Conservation (phyloP, 2,329 filamentous ascomycete species). For the Nannizzia gypsea region DNA sequence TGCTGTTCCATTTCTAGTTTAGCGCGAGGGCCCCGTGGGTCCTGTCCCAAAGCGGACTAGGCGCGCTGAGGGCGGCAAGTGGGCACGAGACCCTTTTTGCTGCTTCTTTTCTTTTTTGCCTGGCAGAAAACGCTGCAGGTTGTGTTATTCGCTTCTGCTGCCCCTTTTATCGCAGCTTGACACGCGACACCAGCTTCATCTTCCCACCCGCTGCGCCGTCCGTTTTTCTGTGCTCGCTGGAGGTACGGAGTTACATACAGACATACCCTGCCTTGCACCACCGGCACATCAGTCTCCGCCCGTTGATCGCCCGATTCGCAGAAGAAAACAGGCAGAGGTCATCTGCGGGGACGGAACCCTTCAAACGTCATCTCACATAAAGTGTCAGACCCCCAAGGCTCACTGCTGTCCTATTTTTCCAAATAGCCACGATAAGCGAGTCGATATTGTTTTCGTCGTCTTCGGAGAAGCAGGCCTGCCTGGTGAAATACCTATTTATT, state of each 20-base stretch:
- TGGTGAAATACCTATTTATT: conserved; percentile 5
- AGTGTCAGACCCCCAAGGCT: not conserved
- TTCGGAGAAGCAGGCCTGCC: not conserved
- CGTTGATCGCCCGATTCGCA: not conserved
- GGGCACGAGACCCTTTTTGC: conserved; percentile 26
- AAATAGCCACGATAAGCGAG: not conserved
- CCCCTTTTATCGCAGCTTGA: not conserved
- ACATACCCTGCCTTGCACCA: not conserved
- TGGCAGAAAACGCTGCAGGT: too few species aligned
- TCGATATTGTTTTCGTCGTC: not conserved
- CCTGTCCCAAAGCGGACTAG: not conserved
- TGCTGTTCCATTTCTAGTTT: too few species aligned
- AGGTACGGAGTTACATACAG: not conserved
- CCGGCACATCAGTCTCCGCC: not conserved
- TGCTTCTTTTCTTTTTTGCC: conserved; percentile 10
- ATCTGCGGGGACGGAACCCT: not conserved
- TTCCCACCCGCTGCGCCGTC: not conserved
- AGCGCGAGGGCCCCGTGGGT: not conserved
- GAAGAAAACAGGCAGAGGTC: not conserved
- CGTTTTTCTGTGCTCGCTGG: not conserved
- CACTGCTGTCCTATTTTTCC: not conserved
- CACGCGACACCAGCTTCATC: not conserved
- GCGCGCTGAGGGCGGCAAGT: conserved; percentile 17
- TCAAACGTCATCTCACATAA: conserved; percentile 4
- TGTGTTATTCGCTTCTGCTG: too few species aligned